Conservation (phyloP, 2,329 filamentous ascomycete genomes). For the Teratosphaeria gauchensis region DNA sequence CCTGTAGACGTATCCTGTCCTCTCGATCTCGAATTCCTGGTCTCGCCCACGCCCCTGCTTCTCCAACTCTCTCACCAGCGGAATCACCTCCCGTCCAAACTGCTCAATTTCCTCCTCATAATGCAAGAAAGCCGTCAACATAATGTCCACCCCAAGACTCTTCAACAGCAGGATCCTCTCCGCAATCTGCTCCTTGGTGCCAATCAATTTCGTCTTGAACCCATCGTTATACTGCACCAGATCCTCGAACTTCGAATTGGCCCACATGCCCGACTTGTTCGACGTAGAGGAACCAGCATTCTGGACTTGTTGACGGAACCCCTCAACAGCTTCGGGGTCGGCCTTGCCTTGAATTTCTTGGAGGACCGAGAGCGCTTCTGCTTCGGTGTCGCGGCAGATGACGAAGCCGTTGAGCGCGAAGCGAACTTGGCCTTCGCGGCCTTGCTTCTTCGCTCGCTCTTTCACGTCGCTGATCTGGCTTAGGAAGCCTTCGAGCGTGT, state of each 20-base stretch:
- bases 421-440: slow-evolving; percentile 36
- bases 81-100: slow-evolving; percentile 39
- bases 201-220: slow-evolving; percentile 47
- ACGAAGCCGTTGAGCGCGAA: slow-evolving; percentile 45
- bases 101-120: slow-evolving; percentile 44
- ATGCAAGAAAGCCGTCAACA: slow-evolving; percentile 41
- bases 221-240: slow-evolving; percentile 48
- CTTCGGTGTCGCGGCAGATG: slow-evolving; percentile 41
- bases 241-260: slow-evolving; percentile 42
- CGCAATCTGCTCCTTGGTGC: slow-evolving; percentile 43
- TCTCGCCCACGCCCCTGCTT: slow-evolving; percentile 40
- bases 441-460: slow-evolving; percentile 35
- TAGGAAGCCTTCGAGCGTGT: slow-evolving; percentile 44
- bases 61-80: slow-evolving; percentile 40
- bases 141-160: slow-evolving; percentile 35
- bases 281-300: slow-evolving; percentile 40
- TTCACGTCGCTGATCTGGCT: slow-evolving; percentile 42
- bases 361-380: slow-evolving; percentile 40
- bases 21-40: slow-evolving; percentile 35
- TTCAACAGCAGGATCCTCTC: slow-evolving; percentile 42
- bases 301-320: slow-evolving; percentile 41
- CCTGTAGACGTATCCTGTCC: slow-evolving; percentile 41
- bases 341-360: slow-evolving; percentile 46
- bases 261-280: slow-evolving; percentile 46
- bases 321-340: slow-evolving; percentile 40